These are phyloP conservation scores for Ogataea ganodermae DNA, from an alignment of 805 yeast genomes.

Conservation along the genomic window DNA sequence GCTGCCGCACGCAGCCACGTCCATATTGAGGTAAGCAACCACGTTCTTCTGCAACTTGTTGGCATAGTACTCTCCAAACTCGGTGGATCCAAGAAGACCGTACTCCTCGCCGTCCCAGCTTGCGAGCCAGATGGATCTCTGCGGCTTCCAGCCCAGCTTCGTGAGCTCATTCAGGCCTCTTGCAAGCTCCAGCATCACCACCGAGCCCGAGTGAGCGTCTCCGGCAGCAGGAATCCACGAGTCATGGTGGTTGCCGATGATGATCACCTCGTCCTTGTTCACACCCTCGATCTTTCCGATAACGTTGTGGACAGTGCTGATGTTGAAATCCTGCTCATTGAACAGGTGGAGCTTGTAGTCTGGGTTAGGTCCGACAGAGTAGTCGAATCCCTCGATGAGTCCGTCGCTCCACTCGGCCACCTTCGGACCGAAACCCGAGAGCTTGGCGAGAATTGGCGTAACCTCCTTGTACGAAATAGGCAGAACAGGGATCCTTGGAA, in stretches of 20 bases:
- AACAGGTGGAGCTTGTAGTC: constrained; percentile 50
- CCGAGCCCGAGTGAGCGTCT: constrained; percentile 77
- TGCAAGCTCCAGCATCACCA: constrained; percentile 63
- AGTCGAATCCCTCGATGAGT: constrained; percentile 39
- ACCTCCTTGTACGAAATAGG: constrained; percentile 70
- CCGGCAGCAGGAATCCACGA: constrained; percentile 81
- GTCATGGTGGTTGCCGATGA: constrained; percentile 78
- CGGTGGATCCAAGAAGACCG: constrained; percentile 76
- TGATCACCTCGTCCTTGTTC: constrained; percentile 52
- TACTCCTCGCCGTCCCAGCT: constrained; percentile 85
- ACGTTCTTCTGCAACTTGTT: constrained; percentile 48
- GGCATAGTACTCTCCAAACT: constrained; percentile 66
- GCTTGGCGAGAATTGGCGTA: constrained; percentile 56
- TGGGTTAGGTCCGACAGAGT: constrained; percentile 40
- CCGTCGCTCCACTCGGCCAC: constrained; percentile 33
- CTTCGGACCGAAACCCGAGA: constrained; percentile 59
- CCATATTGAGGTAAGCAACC: constrained; percentile 70
- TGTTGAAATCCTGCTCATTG: constrained; percentile 61
- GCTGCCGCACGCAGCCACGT: constrained; percentile 63
- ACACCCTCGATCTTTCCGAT: constrained; percentile 62
- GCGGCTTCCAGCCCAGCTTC: constrained; percentile 68
- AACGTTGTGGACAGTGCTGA: constrained; percentile 63
- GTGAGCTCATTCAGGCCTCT: constrained; percentile 55
- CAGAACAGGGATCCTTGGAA: constrained; percentile 68
- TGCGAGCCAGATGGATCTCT: constrained; percentile 66